Percentiles rank a stretch among this genome's conserved stretches.
Conservation (phyloP, 768 basidiomycete species). For the Tylopilus subfusipes region DNA sequence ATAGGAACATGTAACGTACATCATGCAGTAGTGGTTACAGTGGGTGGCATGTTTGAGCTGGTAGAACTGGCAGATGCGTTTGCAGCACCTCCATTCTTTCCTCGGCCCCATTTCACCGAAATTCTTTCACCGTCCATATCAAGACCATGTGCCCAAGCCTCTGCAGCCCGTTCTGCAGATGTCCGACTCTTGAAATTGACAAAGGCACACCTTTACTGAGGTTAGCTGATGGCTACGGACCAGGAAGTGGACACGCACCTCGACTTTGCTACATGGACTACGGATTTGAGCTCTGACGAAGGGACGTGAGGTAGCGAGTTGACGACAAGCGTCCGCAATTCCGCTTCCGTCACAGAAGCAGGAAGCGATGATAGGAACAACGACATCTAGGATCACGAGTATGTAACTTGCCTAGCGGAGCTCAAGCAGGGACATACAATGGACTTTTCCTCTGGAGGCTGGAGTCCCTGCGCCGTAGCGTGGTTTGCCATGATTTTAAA, state of each 20-base stretch:
- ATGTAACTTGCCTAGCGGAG: not conserved
- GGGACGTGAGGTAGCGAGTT: slow-evolving; percentile 62
- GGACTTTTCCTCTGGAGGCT: slow-evolving; percentile 82
- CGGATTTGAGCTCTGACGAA: slow-evolving; percentile 68
- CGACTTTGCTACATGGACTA: slow-evolving; percentile 83
- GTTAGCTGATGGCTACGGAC: not conserved
- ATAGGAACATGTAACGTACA: slow-evolving; percentile 1
- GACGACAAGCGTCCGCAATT: slow-evolving; percentile 68
- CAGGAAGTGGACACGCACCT: slow-evolving; percentile 39
- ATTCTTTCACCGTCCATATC: slow-evolving; percentile 77
- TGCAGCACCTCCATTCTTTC: slow-evolving; percentile 41
- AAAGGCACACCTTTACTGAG: slow-evolving; percentile 75
- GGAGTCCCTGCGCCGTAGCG: slow-evolving; percentile 78
- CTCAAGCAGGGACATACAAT: slow-evolving; percentile 56
- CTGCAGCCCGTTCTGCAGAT: slow-evolving; percentile 84
- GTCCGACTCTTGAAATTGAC: slow-evolving; percentile 84
- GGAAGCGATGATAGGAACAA: slow-evolving; percentile 82
- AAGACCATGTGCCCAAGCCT: slow-evolving; percentile 86
- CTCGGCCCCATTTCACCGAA: slow-evolving; percentile 86
- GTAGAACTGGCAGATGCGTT: slow-evolving; percentile 31
- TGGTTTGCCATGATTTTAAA: slow-evolving; percentile 80
- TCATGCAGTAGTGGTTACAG: slow-evolving; percentile 12
- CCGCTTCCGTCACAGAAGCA: slow-evolving; percentile 62
- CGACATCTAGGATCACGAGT: slow-evolving; percentile 55
- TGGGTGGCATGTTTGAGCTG: slow-evolving; percentile 1